A percentile compares a stretch with the other conserved stretches of the same genome.
Conservation (phyloP, 768 basidiomycete species). For the Lactarius akahatsu region DNA sequence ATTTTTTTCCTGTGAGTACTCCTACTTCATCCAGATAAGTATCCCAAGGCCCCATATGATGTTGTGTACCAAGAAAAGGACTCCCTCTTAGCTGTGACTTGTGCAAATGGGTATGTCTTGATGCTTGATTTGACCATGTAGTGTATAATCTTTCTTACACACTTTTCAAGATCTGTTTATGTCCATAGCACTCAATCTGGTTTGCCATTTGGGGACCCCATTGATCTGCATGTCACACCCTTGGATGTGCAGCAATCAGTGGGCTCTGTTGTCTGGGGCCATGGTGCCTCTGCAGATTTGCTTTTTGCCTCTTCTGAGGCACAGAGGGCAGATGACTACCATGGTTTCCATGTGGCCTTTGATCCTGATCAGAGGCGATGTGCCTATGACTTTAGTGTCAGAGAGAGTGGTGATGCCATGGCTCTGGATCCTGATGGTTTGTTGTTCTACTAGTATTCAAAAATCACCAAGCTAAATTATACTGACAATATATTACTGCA, state of each 20-base stretch:
- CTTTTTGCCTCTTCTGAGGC: slow-evolving; percentile 30
- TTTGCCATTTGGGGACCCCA: slow-evolving; percentile 11
- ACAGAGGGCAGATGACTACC: slow-evolving; percentile 13
- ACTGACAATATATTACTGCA: neutral
- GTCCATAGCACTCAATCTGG: slow-evolving; percentile 9
- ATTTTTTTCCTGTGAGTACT: neutral
- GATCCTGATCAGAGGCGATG: slow-evolving; percentile 19
- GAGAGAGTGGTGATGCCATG: slow-evolving; percentile 29
- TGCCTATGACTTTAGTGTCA: slow-evolving; percentile 10
- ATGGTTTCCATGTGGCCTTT: slow-evolving; percentile 24
- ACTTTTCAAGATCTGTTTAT: slow-evolving; percentile 14
- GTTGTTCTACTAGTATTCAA: neutral
- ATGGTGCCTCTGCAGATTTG: slow-evolving; percentile 12
- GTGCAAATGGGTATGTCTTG: slow-evolving; percentile 23
- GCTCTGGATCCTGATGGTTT: slow-evolving; percentile 24
- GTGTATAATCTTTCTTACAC: neutral
- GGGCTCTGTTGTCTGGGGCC: slow-evolving; percentile 26
- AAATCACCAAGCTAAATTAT: too few relatives aligned
- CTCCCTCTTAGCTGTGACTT: slow-evolving; percentile 23
- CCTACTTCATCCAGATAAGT: slow-evolving; percentile 14
- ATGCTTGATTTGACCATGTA: neutral
- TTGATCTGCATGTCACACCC: slow-evolving; percentile 16
- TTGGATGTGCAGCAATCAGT: slow-evolving; percentile 19
- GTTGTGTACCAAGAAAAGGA: slow-evolving; percentile 20
- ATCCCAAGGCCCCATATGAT: slow-evolving; percentile 22